A percentile compares a stretch with the other conserved stretches of the same genome.
Conservation (phyloP, 75 land plant genomes). For the Pinus taeda region DNA sequence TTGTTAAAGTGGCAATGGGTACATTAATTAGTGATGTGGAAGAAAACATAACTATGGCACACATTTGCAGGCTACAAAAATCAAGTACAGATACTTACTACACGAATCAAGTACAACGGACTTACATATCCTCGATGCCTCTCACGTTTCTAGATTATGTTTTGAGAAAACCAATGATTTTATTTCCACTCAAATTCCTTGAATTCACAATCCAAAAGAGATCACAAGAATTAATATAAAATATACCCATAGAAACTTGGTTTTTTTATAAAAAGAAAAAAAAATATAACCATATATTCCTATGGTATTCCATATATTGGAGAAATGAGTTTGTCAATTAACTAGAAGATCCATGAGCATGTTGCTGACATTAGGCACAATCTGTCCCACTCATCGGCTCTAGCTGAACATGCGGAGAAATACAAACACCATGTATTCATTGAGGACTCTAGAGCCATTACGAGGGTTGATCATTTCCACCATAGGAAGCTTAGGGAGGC, state of each 20-base stretch:
- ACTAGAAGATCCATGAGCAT: no score
- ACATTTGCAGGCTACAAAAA: background rate
- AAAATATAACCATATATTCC: background rate
- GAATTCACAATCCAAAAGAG: background rate
- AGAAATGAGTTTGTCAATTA: no score
- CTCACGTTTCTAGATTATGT: constrained; percentile 82
- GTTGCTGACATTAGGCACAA: no score
- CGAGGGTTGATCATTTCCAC: no score
- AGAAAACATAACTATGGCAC: background rate
- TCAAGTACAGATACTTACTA: no score
- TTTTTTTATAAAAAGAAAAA: background rate
- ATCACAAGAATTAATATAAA: no score
- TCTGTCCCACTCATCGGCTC: no score
- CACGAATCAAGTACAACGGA: background rate
- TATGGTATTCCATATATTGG: no score
- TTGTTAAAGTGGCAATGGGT: background rate
- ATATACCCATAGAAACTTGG: background rate
- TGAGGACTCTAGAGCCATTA: no score
- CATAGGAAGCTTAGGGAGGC: no score
- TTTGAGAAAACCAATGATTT: constrained; percentile 64
- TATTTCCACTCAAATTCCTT: constrained; percentile 80
- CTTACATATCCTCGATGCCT: constrained; percentile 76
- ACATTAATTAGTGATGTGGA: background rate
- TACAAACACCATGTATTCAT: no score
- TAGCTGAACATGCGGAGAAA: no score